Conservation (phyloP, 2,329 filamentous ascomycete genomes). For the Ramichloridium luteum region DNA sequence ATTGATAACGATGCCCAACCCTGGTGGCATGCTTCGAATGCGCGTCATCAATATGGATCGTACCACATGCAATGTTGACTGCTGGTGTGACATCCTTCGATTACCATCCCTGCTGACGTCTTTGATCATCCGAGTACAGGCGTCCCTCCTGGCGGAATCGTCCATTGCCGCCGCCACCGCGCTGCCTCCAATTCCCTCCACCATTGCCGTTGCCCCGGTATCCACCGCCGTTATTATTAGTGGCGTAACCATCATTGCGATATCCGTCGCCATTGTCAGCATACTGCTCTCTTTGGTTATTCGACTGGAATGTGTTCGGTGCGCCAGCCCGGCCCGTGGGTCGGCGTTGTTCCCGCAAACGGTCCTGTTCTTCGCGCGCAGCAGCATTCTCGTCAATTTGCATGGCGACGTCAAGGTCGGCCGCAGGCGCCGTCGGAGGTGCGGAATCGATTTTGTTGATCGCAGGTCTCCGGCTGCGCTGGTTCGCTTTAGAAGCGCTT, state of each 20-base stretch:
- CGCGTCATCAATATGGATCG: too few relatives aligned
- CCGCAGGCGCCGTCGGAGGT: conserved; percentile 2
- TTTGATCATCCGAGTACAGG: conserved; percentile 19
- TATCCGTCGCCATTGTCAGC: conserved; percentile 16
- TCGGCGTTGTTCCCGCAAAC: conserved; percentile 22
- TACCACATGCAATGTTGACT: too few relatives aligned
- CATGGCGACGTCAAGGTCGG: conserved; percentile 29
- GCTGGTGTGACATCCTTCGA: too few relatives aligned
- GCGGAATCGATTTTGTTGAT: conserved; percentile 4
- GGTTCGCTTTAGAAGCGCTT: not conserved
- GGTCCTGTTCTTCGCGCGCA: conserved; percentile 20
- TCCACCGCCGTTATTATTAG: conserved; percentile 27
- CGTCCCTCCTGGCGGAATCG: conserved; percentile 18
- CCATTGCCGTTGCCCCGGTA: conserved; percentile 32
- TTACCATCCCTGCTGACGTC: not conserved
- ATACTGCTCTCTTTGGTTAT: conserved; percentile 12
- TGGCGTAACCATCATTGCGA: conserved; percentile 13
- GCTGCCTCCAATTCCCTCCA: conserved; percentile 13
- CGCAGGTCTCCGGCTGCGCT: conserved; percentile 3
- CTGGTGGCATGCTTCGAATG: too few relatives aligned
- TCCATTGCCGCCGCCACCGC: conserved; percentile 13
- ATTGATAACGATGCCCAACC: too few relatives aligned
- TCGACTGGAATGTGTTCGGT: conserved; percentile 12
- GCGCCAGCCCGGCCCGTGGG: conserved; percentile 14
- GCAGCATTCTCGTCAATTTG: conserved; percentile 28